Evolutionary conservation across 1,284 basidiomycete species (phyloP).

Genomic region (Ganoderma lingzhi): DNA sequence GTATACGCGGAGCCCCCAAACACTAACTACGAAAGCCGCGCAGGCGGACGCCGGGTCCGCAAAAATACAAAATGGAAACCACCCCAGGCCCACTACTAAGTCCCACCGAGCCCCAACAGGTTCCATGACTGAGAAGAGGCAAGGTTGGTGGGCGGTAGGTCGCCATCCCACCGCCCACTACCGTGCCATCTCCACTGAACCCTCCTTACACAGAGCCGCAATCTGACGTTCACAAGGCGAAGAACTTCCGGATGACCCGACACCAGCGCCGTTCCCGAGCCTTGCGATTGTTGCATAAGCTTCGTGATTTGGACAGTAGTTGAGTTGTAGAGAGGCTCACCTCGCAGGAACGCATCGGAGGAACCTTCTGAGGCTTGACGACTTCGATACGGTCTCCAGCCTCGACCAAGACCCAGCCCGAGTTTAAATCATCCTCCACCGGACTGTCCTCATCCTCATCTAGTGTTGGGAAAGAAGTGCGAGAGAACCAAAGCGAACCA

Average conservation of each 20-base stretch:
- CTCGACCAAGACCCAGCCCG: neutral
- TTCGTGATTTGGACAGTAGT: neutral
- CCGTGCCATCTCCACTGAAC: neutral
- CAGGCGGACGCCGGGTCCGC: neutral
- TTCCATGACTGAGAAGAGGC: neutral
- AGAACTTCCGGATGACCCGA: neutral
- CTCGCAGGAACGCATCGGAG: neutral
- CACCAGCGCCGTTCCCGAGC: neutral
- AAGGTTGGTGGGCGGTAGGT: neutral
- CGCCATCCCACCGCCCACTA: slow-evolving; percentile 1
- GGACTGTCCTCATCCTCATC: neutral
- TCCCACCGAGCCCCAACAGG: neutral
- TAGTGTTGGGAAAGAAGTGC: neutral
- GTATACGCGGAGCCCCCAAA: neutral
- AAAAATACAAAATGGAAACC: neutral
- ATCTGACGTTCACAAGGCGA: neutral
- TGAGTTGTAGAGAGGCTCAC: neutral
- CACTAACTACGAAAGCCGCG: neutral
- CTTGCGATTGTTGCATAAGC: neutral
- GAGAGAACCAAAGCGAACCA: neutral
- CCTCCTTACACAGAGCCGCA: neutral
- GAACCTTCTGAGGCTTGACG: neutral
- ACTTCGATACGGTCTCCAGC: neutral
- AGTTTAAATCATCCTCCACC: neutral
- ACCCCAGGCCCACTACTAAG: neutral